phyloP scores from a whole-genome alignment of 2,329 filamentous ascomycete genomes.

The Cladosporium sp. region DNA sequence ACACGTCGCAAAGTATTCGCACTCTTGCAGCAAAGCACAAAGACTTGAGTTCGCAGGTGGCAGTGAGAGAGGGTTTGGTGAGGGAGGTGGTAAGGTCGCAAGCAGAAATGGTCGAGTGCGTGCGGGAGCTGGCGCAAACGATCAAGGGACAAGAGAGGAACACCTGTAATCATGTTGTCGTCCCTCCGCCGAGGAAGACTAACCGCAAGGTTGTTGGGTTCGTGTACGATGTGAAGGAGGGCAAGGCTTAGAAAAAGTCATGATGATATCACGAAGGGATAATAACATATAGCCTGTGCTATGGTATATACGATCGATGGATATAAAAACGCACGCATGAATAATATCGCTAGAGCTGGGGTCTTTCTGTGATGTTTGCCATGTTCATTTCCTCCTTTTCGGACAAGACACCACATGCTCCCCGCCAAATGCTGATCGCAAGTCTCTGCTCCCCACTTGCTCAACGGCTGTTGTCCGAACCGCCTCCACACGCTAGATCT shows the following conservation, averaged over 20 bases:
- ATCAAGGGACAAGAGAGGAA: conserved; percentile 18
- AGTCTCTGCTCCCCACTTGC: background rate
- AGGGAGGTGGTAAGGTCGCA: conserved; percentile 19
- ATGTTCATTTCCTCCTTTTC: conserved; percentile 9
- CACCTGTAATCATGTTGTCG: conserved; percentile 24
- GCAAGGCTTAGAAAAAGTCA: background rate
- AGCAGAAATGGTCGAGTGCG: conserved; percentile 21
- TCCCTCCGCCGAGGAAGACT: conserved; percentile 27
- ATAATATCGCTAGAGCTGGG: background rate
- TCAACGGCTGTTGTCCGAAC: background rate
- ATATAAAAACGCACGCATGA: background rate
- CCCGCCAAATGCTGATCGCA: background rate
- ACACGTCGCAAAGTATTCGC: conserved; percentile 13
- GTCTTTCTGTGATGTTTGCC: background rate
- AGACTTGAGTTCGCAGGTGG: conserved; percentile 15
- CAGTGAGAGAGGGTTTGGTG: conserved; percentile 21
- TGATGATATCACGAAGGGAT: no score
- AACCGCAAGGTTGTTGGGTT: conserved; percentile 27
- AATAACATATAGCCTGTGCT: background rate
- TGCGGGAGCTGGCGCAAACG: conserved; percentile 20
- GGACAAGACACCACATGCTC: background rate
- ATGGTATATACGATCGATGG: background rate
- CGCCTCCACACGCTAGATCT: conserved; percentile 3
- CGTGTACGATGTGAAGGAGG: conserved; percentile 26
- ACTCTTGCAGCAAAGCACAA: conserved; percentile 5